phyloP scores from a whole-genome alignment of 2,329 filamentous ascomycete species.

The Xylariaceae sp. region DNA sequence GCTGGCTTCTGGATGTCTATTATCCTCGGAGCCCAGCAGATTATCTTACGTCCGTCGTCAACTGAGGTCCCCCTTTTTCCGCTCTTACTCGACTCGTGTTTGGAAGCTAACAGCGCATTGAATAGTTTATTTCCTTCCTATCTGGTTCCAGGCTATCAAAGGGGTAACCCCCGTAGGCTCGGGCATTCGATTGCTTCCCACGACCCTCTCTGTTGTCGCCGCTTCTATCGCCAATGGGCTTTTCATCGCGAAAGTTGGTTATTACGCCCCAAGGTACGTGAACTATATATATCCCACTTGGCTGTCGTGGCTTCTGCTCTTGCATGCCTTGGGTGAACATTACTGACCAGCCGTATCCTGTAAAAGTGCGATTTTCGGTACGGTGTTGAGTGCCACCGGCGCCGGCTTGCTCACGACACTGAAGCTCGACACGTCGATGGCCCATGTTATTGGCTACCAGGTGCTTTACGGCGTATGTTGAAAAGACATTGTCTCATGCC shows the following conservation, averaged over 20 bases:
- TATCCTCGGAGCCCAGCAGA: conserved; percentile 34
- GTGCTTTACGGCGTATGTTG: conserved; percentile 31
- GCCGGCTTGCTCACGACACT: conserved; percentile 40
- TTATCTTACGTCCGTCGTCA: conserved; percentile 31
- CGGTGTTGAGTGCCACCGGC: conserved; percentile 35
- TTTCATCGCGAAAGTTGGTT: conserved; percentile 36
- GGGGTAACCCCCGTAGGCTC: conserved; percentile 37
- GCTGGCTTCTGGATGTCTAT: conserved; percentile 33
- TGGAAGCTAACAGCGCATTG: not conserved
- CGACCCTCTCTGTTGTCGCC: conserved; percentile 38
- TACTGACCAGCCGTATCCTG: not conserved
- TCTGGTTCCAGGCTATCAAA: conserved; percentile 47
- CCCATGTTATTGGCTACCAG: conserved; percentile 38
- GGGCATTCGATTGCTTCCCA: conserved; percentile 39
- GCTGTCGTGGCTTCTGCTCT: not conserved
- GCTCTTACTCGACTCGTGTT: not conserved
- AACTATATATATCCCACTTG: conserved; percentile 18
- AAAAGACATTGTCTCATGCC: not conserved
- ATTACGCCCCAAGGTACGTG: conserved; percentile 38
- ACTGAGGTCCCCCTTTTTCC: not conserved
- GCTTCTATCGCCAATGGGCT: conserved; percentile 37
- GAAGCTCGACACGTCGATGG: conserved; percentile 29
- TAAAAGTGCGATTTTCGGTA: conserved; percentile 34
- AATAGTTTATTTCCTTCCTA: conserved; percentile 41
- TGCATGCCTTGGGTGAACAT: not conserved